A percentile compares a stretch with the other conserved stretches of the same genome.
These are phyloP conservation scores for Alectoria sarmentosa DNA, from an alignment of 495 filamentous ascomycete species.

Conservation along the genomic window DNA sequence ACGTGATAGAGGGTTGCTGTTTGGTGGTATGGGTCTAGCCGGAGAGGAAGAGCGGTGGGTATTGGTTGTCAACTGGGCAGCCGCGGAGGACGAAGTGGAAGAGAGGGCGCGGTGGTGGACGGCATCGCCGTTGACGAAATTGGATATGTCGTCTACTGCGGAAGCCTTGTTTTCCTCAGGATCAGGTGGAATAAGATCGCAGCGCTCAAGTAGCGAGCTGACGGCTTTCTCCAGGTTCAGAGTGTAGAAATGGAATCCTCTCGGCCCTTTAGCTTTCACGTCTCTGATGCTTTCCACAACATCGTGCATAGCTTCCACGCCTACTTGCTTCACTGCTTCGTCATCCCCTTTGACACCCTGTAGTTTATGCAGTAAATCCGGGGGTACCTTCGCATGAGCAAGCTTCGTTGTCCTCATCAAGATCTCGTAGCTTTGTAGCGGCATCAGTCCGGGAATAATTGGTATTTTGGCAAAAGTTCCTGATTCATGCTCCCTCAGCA, in stretches of 20 bases:
- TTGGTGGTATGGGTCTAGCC: conserved; percentile 51
- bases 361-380: conserved; percentile 57
- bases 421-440: conserved; percentile 94
- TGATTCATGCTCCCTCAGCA: conserved; percentile 73
- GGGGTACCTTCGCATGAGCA: conserved; percentile 76
- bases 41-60: conserved; percentile 36
- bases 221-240: conserved; percentile 95
- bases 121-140: conserved; percentile 30
- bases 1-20: conserved; percentile 78
- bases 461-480: conserved; percentile 80
- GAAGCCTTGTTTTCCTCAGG: conserved; percentile 33
- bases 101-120: conserved; percentile 28
- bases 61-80: conserved; percentile 62
- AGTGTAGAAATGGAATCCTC: conserved; percentile 96
- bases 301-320: conserved; percentile 64
- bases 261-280: conserved; percentile 48
- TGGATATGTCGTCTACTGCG: conserved; percentile 41
- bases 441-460: conserved; percentile 95
- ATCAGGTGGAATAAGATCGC: conserved; percentile 65
- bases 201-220: conserved; percentile 81
- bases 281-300: conserved; percentile 63
- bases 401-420: conserved; percentile 92
- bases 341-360: conserved; percentile 83
- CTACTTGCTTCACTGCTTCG: conserved; percentile 74
- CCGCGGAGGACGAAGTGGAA: conserved; percentile 40